Percentiles rank a stretch among this genome's conserved stretches.
Evolutionary conservation across 257 asterid species (phyloP).

Genomic region (Marsdenia floribunda): DNA sequence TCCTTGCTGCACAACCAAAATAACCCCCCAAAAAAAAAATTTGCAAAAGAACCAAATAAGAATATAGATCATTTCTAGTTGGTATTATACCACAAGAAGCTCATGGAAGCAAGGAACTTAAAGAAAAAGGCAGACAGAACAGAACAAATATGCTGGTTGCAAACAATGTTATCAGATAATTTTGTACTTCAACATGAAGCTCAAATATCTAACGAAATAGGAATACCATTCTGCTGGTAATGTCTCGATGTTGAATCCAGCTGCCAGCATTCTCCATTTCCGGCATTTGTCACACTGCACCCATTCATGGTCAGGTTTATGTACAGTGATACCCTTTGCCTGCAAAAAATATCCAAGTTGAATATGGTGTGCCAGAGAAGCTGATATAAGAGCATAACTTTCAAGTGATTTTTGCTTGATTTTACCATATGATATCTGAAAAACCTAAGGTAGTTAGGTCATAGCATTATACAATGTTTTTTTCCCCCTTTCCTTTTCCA

Average conservation of each 20-base stretch:
- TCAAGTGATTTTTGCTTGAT: neutral
- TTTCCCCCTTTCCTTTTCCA: too few relatives aligned
- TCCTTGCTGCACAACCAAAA: neutral
- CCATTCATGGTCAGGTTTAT: conserved; percentile 77
- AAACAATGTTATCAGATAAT: neutral
- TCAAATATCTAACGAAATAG: neutral
- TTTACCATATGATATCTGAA: neutral
- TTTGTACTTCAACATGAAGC: neutral
- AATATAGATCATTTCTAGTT: neutral
- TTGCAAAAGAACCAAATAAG: neutral
- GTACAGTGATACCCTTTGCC: conserved; percentile 37
- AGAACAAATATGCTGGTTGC: neutral
- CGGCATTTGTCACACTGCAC: conserved; percentile 86
- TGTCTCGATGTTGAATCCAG: conserved; percentile 46
- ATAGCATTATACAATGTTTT: neutral
- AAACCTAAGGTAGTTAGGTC: neutral
- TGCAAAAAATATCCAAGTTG: conserved; percentile 27
- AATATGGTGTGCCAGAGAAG: neutral
- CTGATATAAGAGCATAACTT: neutral
- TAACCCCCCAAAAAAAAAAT: neutral
- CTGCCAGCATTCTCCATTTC: conserved; percentile 65
- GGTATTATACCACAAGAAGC: neutral
- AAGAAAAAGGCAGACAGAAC: neutral
- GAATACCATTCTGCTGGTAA: conserved; percentile 63
- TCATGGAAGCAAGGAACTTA: neutral